Base-by-base conservation (phyloP, 257 asterid genomes). In the Lantana camara region DNA sequence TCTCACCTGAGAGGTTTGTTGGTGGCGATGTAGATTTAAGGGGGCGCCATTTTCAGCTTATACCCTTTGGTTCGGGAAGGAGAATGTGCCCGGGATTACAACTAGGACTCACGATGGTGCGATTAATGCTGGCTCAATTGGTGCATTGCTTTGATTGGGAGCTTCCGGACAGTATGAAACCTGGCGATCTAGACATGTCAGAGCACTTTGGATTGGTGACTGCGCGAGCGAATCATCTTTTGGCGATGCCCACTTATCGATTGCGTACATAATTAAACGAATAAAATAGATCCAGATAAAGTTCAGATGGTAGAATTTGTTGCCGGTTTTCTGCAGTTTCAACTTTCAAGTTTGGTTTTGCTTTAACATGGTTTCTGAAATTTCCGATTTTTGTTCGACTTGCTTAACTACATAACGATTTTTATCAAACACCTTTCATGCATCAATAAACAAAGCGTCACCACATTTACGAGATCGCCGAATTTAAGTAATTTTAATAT, bases 91-190 rank as follows among this genome's bases (percentile, higher is more conserved):
- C 80, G 0, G 80, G 80, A 1, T 0, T 58, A 46, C 75, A 67
- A 9, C 41, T 79, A 21, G 84, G 79, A n/a, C 50, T 79, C 2
- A 29, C 54, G 0, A 0, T 59, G 17, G 75, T 78, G 5, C 57
- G 50, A 2, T 21, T 74, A 11, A 2, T 71, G 54, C 34, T 78
- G 17, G 67, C 80, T 0, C 83, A 74, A 6, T 50, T 76, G 53
- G 67, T 72, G 27, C 82, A 76, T 63, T 76, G 78, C 63, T 76
- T 72, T 38, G 78, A 76, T 52, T 76, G 75, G 81, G 51, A 50
- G 64, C 77, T 76, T 17, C 75, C 75, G 0, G 24, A 67, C 20
- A 72, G 57, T 13, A 63, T 57, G 57, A 1, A n/a, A 16, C 63
- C 68, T 0, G 10, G 10, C 41, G 71, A 76, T 5, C 20, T 76